These are phyloP conservation scores for Nematocida homosporus DNA, from an alignment of 371 early-diverging fungal genomes.

Conservation along the genomic window DNA sequence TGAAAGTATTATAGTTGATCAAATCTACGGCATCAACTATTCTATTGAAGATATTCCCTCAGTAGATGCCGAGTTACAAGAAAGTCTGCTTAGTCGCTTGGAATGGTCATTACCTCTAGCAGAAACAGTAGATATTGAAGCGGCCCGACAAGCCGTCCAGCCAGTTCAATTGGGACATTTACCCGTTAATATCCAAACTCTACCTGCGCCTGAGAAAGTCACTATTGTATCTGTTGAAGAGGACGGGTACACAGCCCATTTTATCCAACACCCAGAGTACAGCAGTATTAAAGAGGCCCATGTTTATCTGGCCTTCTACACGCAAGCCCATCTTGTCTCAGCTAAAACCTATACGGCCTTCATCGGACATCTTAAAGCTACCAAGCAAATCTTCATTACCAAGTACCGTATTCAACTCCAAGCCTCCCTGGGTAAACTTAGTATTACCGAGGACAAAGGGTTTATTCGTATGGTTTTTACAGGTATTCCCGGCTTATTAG, in stretches of 20 bases:
- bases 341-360: conserved; percentile 28
- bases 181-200: not conserved
- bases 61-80: not conserved
- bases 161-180: conserved; percentile 9
- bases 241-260: conserved; percentile 21
- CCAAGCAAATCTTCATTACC: conserved; percentile 39
- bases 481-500: conserved; percentile 47
- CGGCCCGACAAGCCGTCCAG: not conserved
- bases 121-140: not conserved
- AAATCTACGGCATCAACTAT: conserved; percentile 48
- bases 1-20: conserved; percentile 13
- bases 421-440: conserved; percentile 11
- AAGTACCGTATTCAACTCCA: conserved; percentile 43
- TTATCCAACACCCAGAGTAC: conserved; percentile 50
- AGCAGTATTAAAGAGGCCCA: conserved; percentile 49
- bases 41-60: conserved; percentile 21
- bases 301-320: conserved; percentile 18
- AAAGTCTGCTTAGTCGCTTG: not conserved
- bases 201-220: not conserved
- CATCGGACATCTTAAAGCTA: conserved; percentile 29
- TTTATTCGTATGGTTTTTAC: conserved; percentile 15
- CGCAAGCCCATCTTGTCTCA: conserved; percentile 2
- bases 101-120: conserved; percentile 4
- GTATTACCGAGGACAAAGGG: not conserved
- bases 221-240: not conserved